These are phyloP conservation scores for Sorghum bicolor DNA, from an alignment of 176 grass and related monocot species.

Conservation along the genomic window DNA sequence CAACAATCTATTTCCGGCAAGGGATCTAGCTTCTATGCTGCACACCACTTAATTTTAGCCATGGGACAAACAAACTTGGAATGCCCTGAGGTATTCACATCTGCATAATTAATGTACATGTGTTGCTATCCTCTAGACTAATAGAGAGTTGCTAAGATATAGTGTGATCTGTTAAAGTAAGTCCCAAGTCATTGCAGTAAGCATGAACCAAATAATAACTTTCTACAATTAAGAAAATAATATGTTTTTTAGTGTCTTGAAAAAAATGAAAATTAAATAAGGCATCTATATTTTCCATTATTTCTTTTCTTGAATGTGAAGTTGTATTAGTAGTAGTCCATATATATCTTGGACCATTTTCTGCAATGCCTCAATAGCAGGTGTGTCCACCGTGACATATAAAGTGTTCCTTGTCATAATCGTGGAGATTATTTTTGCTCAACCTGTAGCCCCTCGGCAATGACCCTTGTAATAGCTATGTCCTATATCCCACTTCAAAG, in stretches of 20 bases:
- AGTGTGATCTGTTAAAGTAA: not conserved
- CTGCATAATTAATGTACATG: too few species aligned
- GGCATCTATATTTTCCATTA: not conserved
- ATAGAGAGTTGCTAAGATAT: not conserved
- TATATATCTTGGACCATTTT: constrained; percentile 90
- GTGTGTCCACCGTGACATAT: constrained; percentile 68
- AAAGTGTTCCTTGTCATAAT: constrained; percentile 85
- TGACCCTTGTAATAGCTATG: constrained; percentile 78
- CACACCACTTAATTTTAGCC: too few species aligned
- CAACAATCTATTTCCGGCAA: not conserved
- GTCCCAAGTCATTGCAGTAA: not conserved
- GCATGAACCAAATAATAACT: not conserved
- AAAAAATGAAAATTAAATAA: not conserved
- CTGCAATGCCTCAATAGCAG: constrained; percentile 84
- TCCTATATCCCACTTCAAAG: constrained; percentile 51
- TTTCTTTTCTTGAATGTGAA: constrained; percentile 7
- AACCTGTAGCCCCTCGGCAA: constrained; percentile 73
- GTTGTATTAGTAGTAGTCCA: not conserved
- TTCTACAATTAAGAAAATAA: not conserved
- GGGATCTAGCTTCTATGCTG: too few species aligned
- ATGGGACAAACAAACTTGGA: too few species aligned
- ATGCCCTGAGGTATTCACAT: too few species aligned
- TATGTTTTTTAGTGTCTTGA: too few species aligned
- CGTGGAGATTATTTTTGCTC: constrained; percentile 84
- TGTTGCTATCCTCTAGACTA: not conserved